Evolutionary conservation across 768 basidiomycete genomes (phyloP).

Genomic region (Auriscalpium orientale): DNA sequence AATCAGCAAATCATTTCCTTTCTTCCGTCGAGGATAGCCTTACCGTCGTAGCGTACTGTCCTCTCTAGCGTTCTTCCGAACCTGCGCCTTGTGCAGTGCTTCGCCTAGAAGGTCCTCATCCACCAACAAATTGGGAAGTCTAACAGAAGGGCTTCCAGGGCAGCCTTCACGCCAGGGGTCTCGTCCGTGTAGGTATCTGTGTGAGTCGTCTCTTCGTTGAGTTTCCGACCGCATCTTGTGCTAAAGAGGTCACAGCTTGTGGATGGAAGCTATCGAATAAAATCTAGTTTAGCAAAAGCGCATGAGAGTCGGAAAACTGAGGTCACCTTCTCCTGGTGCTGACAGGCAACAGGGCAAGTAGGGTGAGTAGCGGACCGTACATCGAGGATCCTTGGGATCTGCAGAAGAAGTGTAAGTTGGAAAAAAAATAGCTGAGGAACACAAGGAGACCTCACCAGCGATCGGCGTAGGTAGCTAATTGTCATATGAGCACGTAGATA

Average conservation of each 20-base stretch:
- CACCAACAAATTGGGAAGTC: constrained; percentile 43
- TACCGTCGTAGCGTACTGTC: constrained; percentile 39
- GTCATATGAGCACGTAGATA: constrained; percentile 7
- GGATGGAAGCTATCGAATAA: constrained; percentile 51
- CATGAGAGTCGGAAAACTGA: background rate
- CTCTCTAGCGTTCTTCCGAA: constrained; percentile 33
- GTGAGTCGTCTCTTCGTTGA: constrained; percentile 58
- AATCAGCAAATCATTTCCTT: background rate
- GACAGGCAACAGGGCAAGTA: constrained; percentile 64
- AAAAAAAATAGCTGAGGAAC: background rate
- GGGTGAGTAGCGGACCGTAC: constrained; percentile 41
- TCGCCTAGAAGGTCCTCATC: constrained; percentile 36
- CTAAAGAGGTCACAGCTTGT: constrained; percentile 61
- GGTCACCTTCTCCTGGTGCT: constrained; percentile 78
- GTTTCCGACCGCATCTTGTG: constrained; percentile 52
- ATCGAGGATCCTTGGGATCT: constrained; percentile 39
- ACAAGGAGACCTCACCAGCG: constrained; percentile 39
- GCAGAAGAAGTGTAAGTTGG: background rate
- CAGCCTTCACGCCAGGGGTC: constrained; percentile 38
- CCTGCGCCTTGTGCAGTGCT: constrained; percentile 36
- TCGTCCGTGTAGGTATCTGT: constrained; percentile 54
- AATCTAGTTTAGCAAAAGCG: background rate
- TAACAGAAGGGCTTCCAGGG: constrained; percentile 38
- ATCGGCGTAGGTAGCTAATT: constrained; percentile 60
- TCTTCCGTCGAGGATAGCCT: constrained; percentile 5